Evolutionary conservation across 305 asterid species (phyloP).

Genomic region (Petunia hybrid): DNA sequence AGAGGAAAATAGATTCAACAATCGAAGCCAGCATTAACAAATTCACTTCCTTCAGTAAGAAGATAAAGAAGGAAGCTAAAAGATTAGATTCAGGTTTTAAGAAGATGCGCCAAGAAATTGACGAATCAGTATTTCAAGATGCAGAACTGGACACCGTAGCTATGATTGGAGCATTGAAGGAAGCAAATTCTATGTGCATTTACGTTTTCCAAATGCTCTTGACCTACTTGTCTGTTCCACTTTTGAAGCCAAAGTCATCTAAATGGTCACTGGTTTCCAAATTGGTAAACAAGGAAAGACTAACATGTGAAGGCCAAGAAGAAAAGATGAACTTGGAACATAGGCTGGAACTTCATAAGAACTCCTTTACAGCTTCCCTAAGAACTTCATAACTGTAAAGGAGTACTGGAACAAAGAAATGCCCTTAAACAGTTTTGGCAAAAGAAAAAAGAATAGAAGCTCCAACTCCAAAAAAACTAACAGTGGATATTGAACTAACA

Average conservation of each 20-base stretch:
- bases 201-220: not conserved
- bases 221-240: not conserved
- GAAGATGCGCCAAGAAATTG: not conserved
- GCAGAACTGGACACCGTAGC: not conserved
- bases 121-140: not conserved
- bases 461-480: too few relatives aligned
- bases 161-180: not conserved
- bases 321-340: not conserved
- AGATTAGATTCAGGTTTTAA: not conserved
- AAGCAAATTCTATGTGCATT: constrained; percentile 4
- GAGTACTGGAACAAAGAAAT: too few relatives aligned
- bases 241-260: too few relatives aligned
- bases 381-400: too few relatives aligned
- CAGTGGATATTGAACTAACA: too few relatives aligned
- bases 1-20: too few relatives aligned
- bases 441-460: too few relatives aligned
- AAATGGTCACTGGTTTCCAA: not conserved
- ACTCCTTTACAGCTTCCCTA: too few relatives aligned
- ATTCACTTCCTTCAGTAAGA: not conserved
- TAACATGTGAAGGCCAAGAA: not conserved
- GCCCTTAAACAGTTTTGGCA: too few relatives aligned
- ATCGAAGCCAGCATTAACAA: not conserved
- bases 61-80: too few relatives aligned
- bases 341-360: not conserved
- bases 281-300: not conserved